Conservation (phyloP, 2,329 filamentous ascomycete genomes). For the Xylaria polymorpha region DNA sequence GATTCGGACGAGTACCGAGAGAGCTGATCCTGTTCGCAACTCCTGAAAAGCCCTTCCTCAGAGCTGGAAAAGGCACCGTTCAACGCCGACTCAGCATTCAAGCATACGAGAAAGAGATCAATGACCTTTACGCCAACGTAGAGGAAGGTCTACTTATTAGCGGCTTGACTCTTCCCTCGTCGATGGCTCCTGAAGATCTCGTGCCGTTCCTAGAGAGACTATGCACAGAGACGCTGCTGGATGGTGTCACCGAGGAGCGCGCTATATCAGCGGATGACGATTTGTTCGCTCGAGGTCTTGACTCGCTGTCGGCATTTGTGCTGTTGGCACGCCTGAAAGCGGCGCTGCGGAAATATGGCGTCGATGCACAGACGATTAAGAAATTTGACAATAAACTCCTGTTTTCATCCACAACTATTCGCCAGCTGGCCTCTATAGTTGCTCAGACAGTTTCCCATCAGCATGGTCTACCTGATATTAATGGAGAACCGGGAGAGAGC, state of each 20-base stretch:
- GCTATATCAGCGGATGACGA: too few species aligned
- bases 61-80: conserved; percentile 37
- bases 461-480: too few species aligned
- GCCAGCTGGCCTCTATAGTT: too few species aligned
- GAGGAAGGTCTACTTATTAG: conserved; percentile 38
- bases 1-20: conserved; percentile 36
- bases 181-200: too few species aligned
- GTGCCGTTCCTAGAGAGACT: too few species aligned
- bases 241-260: too few species aligned
- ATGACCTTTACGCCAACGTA: conserved; percentile 38
- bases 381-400: not conserved
- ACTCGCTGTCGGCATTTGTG: too few species aligned
- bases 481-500: too few species aligned
- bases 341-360: conserved; percentile 19
- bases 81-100: conserved; percentile 25
- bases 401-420: not conserved
- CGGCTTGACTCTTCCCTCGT: too few species aligned
- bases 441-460: too few species aligned
- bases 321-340: conserved; percentile 25
- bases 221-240: too few species aligned
- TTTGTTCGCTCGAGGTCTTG: too few species aligned
- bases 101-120: conserved; percentile 34
- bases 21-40: conserved; percentile 45
- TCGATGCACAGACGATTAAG: not conserved
- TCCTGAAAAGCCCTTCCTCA: conserved; percentile 30